Base-by-base conservation (phyloP, 1,139 yeast species). In the Hansenula lynferdii region DNA sequence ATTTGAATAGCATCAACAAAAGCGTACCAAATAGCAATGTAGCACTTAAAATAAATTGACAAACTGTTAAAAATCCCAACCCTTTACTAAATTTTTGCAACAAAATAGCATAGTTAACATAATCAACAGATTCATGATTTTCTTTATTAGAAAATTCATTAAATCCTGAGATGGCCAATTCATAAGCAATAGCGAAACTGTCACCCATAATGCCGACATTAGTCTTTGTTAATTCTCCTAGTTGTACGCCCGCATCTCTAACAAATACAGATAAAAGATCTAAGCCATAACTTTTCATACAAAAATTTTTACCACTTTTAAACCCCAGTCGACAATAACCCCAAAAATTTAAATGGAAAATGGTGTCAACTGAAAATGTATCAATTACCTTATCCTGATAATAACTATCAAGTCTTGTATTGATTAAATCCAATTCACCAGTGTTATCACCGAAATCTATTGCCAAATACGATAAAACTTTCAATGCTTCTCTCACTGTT, bases 401-500 rank as follows among this genome's bases (percentile, higher is more conserved):
- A 34, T 51, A 53, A 10, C 38, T 47, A 20, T 52, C 55, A 25
- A 51, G 42, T 14, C 49, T 38, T 21, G 25, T 42, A 34, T 47
- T 54, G n/a, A 50, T 25, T 12, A 39, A 4, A n/a, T 47, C 51
- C 14, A 43, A 25, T 25, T 56, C 57, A 18, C 51, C 53, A 9
- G 42, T 34, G 4, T 42, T 34, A 20, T 48, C 56, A 34, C 61
- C 70, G 53, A 77, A 66, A 49, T 79, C 85, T 31, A 70, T 66
- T 0, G 83, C 80, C 41, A 79, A 58, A 48, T 72, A 77, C 0
- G 84, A 71, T 11, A 77, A 54, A 45, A 77, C 64, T 45, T 67
- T 69, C 36, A 78, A 57, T 15, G 76, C 73, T 42, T 75, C 80
- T 40, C 70, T 63, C 10, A 75, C 64, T 5, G 70, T 64, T 6